Conservation (phyloP, 2,329 filamentous ascomycete species). For the Chaetomium globosum region DNA sequence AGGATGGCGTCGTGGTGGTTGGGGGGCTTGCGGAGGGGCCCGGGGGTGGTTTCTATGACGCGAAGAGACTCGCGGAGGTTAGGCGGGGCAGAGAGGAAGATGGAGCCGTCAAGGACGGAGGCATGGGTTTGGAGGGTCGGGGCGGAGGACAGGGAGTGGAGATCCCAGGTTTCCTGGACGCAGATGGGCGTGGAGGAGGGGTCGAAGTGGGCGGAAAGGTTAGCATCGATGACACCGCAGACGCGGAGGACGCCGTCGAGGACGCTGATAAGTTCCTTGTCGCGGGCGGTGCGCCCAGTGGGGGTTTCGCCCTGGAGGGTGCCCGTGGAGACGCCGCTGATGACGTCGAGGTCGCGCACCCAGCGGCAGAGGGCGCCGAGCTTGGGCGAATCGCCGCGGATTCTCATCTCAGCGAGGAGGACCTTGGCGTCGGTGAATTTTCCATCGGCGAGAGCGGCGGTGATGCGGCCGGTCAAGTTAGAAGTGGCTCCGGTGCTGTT, state of each 20-base stretch:
- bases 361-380: conserved; percentile 8
- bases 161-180: conserved; percentile 7
- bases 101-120: conserved; percentile 9
- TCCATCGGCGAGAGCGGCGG: conserved; percentile 10
- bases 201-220: conserved; percentile 2
- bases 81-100: conserved; percentile 5
- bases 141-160: conserved; percentile 5
- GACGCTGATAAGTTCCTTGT: conserved; percentile 6
- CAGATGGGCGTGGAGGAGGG: conserved; percentile 6
- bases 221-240: conserved; percentile 5
- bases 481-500: conserved; percentile 8
- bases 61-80: conserved; percentile 6
- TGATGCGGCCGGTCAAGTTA: conserved; percentile 12
- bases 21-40: conserved; percentile 10
- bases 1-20: conserved; percentile 11
- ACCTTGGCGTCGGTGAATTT: conserved; percentile 11
- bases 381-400: conserved; percentile 7
- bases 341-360: conserved; percentile 8
- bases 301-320: conserved; percentile 1
- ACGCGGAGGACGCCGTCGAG: conserved; percentile 7
- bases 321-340: conserved; percentile 1
- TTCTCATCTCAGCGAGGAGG: conserved; percentile 10
- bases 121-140: conserved; percentile 10
- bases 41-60: conserved; percentile 5
- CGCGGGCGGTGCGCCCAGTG: conserved; percentile 7